phyloP scores from a whole-genome alignment of 169 alveolate genomes.

The Toxoplasma gondii region DNA sequence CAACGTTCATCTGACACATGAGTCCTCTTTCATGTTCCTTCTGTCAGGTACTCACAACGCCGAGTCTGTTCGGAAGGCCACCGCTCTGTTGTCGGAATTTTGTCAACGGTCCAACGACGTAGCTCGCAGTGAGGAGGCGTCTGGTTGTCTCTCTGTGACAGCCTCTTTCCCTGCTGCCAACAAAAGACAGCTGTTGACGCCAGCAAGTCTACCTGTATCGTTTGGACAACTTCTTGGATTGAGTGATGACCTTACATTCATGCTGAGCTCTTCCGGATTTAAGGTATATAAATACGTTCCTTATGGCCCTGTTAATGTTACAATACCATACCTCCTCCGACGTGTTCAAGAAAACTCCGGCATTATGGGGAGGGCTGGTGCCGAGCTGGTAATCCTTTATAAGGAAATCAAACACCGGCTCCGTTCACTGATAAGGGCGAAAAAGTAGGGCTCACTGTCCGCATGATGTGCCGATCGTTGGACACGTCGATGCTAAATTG shows the following conservation, averaged over 20 bases:
- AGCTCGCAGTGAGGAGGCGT: neutral
- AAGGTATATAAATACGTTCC: slow-evolving; percentile 77
- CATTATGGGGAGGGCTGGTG: slow-evolving; percentile 68
- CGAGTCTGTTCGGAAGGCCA: slow-evolving; percentile 69
- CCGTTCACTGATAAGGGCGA: neutral
- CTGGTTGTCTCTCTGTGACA: neutral
- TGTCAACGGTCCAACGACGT: neutral
- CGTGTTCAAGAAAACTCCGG: slow-evolving; percentile 78
- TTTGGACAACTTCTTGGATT: slow-evolving; percentile 80
- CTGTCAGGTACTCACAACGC: slow-evolving; percentile 77
- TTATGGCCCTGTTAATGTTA: slow-evolving; percentile 79
- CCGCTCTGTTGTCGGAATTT: slow-evolving; percentile 22
- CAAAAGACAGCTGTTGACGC: neutral
- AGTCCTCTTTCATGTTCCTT: neutral
- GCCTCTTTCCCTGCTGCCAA: neutral
- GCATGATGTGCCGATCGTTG: too few relatives aligned
- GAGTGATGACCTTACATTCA: slow-evolving; percentile 73
- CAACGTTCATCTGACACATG: too few relatives aligned
- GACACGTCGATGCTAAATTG: too few relatives aligned
- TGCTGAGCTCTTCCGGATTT: slow-evolving; percentile 66
- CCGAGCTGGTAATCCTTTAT: neutral
- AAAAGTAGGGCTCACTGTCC: too few relatives aligned
- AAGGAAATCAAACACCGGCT: slow-evolving; percentile 1
- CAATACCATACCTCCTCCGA: slow-evolving; percentile 81
- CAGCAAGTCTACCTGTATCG: slow-evolving; percentile 51